phyloP scores from a whole-genome alignment of 2,329 filamentous ascomycete genomes.

The Curvularia sp. region DNA sequence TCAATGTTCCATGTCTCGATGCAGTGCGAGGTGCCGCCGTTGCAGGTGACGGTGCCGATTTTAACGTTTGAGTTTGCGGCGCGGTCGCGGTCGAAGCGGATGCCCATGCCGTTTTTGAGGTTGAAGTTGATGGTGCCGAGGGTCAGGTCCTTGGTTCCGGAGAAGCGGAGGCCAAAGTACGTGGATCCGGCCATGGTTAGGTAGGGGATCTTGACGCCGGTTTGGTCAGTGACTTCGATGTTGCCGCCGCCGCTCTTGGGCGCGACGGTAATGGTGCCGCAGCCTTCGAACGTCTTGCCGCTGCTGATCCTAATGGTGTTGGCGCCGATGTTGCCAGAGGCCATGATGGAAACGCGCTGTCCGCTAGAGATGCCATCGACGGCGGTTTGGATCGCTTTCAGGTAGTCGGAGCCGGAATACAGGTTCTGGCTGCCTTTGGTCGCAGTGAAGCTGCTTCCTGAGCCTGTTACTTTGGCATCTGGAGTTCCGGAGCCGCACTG shows the following conservation, averaged over 20 bases:
- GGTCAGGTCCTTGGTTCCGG: conserved; percentile 56
- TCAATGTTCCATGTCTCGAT: conserved; percentile 68
- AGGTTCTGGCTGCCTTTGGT: conserved; percentile 54
- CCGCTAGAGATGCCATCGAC: conserved; percentile 60
- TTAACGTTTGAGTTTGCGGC: conserved; percentile 61
- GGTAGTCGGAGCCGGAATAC: conserved; percentile 63
- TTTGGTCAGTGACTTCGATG: conserved; percentile 60
- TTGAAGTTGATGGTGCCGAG: conserved; percentile 64
- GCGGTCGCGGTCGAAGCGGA: conserved; percentile 64
- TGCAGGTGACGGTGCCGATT: conserved; percentile 61
- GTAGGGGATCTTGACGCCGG: conserved; percentile 62
- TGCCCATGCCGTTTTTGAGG: conserved; percentile 61
- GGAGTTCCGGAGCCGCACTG: conserved; percentile 60
- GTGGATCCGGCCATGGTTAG: conserved; percentile 65
- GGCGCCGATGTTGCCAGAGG: conserved; percentile 63
- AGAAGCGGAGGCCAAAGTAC: conserved; percentile 65
- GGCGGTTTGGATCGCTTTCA: conserved; percentile 61
- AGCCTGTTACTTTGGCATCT: conserved; percentile 58
- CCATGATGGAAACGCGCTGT: conserved; percentile 62
- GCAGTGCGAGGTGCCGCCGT: conserved; percentile 62
- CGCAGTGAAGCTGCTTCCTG: conserved; percentile 55
- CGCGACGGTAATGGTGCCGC: conserved; percentile 62
- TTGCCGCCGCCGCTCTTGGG: conserved; percentile 57
- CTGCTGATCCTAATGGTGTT: conserved; percentile 59
- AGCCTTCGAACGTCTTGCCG: conserved; percentile 66